Percentiles rank a stretch among this genome's conserved stretches.
These are phyloP conservation scores for Calamus simplicifolius DNA, from an alignment of 176 grass and related monocot species.

Conservation along the genomic window DNA sequence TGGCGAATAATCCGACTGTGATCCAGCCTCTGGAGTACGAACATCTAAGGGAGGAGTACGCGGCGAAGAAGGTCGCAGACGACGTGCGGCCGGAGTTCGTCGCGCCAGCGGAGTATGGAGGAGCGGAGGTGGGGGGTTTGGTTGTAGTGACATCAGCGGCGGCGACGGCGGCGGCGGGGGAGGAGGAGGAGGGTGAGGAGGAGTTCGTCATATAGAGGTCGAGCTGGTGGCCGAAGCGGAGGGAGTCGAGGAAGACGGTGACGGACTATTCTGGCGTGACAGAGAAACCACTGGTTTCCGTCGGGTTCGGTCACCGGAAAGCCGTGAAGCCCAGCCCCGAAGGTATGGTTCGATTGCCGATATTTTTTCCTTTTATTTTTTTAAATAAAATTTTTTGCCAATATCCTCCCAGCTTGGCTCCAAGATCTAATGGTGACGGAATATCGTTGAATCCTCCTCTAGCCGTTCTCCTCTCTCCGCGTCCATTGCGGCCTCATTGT, in stretches of 20 bases:
- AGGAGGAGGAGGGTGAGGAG: conserved; percentile 16
- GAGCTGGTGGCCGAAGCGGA: conserved; percentile 37
- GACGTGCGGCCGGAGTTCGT: background rate
- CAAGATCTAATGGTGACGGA: too few species aligned
- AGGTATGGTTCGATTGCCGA: too few species aligned
- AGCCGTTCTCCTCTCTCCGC: too few species aligned
- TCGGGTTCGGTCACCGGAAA: conserved; percentile 48
- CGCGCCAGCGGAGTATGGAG: background rate
- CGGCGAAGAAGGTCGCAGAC: background rate
- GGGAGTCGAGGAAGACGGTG: background rate
- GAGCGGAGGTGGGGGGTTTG: background rate
- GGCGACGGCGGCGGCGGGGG: background rate
- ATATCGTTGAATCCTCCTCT: too few species aligned
- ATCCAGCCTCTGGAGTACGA: background rate
- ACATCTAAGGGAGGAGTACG: background rate
- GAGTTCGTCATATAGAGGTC: conserved; percentile 52
- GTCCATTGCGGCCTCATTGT: too few species aligned
- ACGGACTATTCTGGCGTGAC: conserved; percentile 10
- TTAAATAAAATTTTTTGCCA: too few species aligned
- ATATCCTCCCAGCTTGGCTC: too few species aligned
- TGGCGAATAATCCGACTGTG: too few species aligned
- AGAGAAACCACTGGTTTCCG: conserved; percentile 54
- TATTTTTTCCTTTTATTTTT: too few species aligned
- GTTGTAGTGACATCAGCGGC: background rate
- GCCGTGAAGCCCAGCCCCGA: conserved; percentile 51